phyloP scores from a whole-genome alignment of 345 rosid genomes.

The Anastatica hierochuntica region DNA sequence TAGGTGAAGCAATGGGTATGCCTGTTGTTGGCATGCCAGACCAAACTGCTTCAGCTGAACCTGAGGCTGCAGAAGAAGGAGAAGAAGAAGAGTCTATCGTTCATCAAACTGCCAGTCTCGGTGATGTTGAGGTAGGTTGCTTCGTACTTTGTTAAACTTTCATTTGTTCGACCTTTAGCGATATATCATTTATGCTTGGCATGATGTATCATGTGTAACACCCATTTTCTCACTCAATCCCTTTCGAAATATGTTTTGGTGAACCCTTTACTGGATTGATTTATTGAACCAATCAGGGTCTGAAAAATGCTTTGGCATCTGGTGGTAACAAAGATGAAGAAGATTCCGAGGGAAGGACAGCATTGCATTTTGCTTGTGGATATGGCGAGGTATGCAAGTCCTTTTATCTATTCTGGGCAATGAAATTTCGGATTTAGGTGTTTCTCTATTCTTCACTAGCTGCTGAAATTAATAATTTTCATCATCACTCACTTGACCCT shows the following conservation, averaged over 20 bases:
- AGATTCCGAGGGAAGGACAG: conserved; percentile 98
- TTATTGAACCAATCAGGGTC: conserved; percentile 42
- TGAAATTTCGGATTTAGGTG: neutral
- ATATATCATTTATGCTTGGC: too few relatives aligned
- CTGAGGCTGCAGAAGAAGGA: conserved; percentile 59
- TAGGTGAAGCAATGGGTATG: conserved; percentile 98
- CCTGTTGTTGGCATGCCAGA: conserved; percentile 45
- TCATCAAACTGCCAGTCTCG: conserved; percentile 84
- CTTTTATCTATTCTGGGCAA: neutral
- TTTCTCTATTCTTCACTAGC: neutral
- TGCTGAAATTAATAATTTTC: conserved; percentile 14
- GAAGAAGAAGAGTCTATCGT: conserved; percentile 91
- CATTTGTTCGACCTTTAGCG: too few relatives aligned
- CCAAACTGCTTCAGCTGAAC: conserved; percentile 52
- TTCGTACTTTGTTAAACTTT: conserved; percentile 1
- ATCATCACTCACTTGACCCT: conserved; percentile 8
- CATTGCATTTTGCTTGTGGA: conserved; percentile 97
- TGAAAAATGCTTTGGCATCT: conserved; percentile 66
- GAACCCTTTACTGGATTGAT: neutral
- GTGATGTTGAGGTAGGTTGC: conserved; percentile 75
- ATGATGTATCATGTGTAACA: too few relatives aligned
- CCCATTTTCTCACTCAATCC: neutral
- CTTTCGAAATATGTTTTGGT: neutral
- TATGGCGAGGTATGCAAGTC: conserved; percentile 78
- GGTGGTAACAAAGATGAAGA: conserved; percentile 95